These are phyloP conservation scores for Aspergillus mulundensis DNA, from an alignment of 495 filamentous ascomycete genomes.

Conservation along the genomic window DNA sequence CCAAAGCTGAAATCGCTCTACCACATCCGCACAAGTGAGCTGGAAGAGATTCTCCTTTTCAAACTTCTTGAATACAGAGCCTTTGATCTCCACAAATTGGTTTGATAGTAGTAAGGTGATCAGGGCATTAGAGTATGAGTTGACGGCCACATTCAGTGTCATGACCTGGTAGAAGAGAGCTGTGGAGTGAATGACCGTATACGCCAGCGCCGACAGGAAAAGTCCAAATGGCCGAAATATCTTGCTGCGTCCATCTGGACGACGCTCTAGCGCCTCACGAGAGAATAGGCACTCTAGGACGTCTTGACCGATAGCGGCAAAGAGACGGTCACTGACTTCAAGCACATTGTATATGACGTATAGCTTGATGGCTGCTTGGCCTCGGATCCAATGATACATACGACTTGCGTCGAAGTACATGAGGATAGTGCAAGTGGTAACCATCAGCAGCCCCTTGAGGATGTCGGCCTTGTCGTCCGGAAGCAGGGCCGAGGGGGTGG, in stretches of 20 bases:
- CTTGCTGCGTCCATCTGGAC: conserved; percentile 85
- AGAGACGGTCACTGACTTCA: conserved; percentile 80
- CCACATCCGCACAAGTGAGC: conserved; percentile 90
- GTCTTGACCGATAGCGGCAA: conserved; percentile 90
- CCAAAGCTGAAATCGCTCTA: conserved; percentile 97
- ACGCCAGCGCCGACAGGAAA: conserved; percentile 80
- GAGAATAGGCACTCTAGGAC: conserved; percentile 95
- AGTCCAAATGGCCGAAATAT: conserved; percentile 86
- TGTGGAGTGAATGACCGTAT: conserved; percentile 82
- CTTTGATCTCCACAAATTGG: conserved; percentile 98
- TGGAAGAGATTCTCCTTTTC: conserved; percentile 98
- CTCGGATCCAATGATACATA: conserved; percentile 97
- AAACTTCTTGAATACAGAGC: conserved; percentile 94
- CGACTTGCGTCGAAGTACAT: conserved; percentile 93
- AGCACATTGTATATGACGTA: conserved; percentile 98
- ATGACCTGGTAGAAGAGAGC: conserved; percentile 95
- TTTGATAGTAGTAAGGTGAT: conserved; percentile 88
- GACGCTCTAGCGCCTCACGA: conserved; percentile 81
- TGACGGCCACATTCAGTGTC: conserved; percentile 95
- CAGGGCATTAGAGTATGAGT: conserved; percentile 95
- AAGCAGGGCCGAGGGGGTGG: conserved; percentile 74
- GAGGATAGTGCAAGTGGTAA: conserved; percentile 75
- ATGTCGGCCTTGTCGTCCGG: conserved; percentile 94
- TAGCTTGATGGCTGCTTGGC: conserved; percentile 93
- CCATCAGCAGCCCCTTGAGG: conserved; percentile 79